Conservation (phyloP, 768 basidiomycete genomes). For the Termitomyces eurrhizus region DNA sequence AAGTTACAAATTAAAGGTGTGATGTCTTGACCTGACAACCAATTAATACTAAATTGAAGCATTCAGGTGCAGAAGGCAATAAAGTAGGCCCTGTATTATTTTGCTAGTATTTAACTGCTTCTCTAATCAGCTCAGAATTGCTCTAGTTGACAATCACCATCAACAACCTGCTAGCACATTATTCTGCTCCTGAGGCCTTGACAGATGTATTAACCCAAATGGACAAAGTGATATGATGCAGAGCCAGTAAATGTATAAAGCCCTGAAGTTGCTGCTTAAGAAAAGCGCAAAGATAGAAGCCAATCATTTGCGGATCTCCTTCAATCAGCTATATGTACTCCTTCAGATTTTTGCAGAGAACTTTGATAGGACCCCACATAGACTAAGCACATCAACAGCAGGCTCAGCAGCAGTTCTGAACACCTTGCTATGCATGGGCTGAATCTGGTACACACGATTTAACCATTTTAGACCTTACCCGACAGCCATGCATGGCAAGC, state of each 20-base stretch:
- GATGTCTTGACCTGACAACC: neutral
- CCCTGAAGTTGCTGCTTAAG: slow-evolving; percentile 41
- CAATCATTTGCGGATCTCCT: slow-evolving; percentile 52
- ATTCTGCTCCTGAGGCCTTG: slow-evolving; percentile 22
- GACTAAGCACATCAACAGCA: too few relatives aligned
- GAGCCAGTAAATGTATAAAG: slow-evolving; percentile 61
- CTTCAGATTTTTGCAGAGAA: slow-evolving; percentile 48
- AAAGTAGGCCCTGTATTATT: slow-evolving; percentile 2
- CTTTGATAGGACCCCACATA: too few relatives aligned
- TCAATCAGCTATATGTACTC: slow-evolving; percentile 77
- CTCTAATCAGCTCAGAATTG: slow-evolving; percentile 38
- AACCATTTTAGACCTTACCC: too few relatives aligned
- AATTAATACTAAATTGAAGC: slow-evolving; percentile 6
- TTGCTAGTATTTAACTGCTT: slow-evolving; percentile 52
- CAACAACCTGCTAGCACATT: slow-evolving; percentile 44
- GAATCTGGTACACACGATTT: too few relatives aligned
- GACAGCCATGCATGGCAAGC: too few relatives aligned
- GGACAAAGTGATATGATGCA: slow-evolving; percentile 75
- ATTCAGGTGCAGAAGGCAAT: slow-evolving; percentile 15
- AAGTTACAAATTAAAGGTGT: slow-evolving; percentile 10
- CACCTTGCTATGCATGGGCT: too few relatives aligned
- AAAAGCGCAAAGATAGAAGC: slow-evolving; percentile 60
- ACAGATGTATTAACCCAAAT: slow-evolving; percentile 64
- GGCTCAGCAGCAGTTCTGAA: too few relatives aligned
- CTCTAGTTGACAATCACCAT: slow-evolving; percentile 51